These are phyloP conservation scores for Neurospora crassa DNA, from an alignment of 2,329 filamentous ascomycete genomes.

Conservation along the genomic window DNA sequence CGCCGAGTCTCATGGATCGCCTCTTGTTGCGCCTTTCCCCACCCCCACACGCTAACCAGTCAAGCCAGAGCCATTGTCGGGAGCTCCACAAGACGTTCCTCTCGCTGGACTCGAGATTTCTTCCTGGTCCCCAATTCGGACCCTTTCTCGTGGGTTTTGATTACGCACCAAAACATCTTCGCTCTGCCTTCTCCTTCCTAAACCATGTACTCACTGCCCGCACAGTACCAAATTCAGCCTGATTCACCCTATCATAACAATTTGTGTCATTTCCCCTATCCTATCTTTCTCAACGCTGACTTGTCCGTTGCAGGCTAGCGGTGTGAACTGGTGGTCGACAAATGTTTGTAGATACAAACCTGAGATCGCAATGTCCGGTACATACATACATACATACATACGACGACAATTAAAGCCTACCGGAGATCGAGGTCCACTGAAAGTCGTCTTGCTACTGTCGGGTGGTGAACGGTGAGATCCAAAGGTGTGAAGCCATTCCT, in stretches of 20 bases:
- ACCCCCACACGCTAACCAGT: not conserved
- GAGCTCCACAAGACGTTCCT: not conserved
- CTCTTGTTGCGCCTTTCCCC: not conserved
- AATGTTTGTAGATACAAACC: not conserved
- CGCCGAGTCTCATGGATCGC: not conserved
- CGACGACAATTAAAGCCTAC: not conserved
- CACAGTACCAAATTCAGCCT: not conserved
- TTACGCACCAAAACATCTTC: not conserved
- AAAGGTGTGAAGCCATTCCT: not conserved
- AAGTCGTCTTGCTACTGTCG: not conserved
- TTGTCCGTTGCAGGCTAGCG: not conserved
- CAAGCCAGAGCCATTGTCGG: not conserved
- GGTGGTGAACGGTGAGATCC: not conserved
- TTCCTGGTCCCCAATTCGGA: not conserved
- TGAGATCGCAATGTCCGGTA: not conserved
- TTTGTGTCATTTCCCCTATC: not conserved
- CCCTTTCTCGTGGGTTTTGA: not conserved
- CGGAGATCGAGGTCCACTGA: not conserved
- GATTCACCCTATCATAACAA: not conserved
- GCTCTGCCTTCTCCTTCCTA: not conserved
- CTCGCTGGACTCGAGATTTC: not conserved
- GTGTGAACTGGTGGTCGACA: not conserved
- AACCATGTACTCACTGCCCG: not conserved
- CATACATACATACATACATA: not conserved
- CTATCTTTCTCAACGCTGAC: not conserved